Evolutionary conservation across 2,329 filamentous ascomycete genomes (phyloP).

Genomic region (Diaporthe velutina): DNA sequence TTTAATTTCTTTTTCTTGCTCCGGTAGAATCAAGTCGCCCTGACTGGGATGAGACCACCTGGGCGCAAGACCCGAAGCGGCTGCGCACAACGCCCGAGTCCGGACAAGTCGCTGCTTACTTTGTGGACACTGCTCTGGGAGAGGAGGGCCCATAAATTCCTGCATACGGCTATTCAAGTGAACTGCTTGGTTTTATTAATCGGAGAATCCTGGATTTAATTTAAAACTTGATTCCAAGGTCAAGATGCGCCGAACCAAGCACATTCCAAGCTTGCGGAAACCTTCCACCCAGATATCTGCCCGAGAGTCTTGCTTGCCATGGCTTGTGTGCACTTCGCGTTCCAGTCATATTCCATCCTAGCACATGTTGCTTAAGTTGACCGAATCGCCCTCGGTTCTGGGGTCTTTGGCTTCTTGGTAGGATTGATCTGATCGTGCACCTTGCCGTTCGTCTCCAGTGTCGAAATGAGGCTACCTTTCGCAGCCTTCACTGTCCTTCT

Average conservation of each 20-base stretch:
- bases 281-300: not conserved
- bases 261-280: not conserved
- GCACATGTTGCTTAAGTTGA: not conserved
- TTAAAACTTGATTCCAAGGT: not conserved
- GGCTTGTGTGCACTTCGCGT: not conserved
- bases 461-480: slow-evolving; percentile 9
- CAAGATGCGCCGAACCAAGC: not conserved
- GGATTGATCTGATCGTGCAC: not conserved
- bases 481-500: not conserved
- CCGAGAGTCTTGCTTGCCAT: not conserved
- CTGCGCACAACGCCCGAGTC: no score
- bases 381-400: not conserved
- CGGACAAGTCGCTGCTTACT: not conserved
- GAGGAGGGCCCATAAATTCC: not conserved
- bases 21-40: not conserved
- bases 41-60: not conserved
- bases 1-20: no score
- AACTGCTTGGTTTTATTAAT: not conserved
- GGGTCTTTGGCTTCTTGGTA: not conserved
- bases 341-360: not conserved
- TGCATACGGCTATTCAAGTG: not conserved
- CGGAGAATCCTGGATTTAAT: not conserved
- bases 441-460: not conserved
- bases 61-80: not conserved
- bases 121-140: not conserved